Conservation (phyloP, 148 eudicot genomes). For the Dianthus caryophyllus region DNA sequence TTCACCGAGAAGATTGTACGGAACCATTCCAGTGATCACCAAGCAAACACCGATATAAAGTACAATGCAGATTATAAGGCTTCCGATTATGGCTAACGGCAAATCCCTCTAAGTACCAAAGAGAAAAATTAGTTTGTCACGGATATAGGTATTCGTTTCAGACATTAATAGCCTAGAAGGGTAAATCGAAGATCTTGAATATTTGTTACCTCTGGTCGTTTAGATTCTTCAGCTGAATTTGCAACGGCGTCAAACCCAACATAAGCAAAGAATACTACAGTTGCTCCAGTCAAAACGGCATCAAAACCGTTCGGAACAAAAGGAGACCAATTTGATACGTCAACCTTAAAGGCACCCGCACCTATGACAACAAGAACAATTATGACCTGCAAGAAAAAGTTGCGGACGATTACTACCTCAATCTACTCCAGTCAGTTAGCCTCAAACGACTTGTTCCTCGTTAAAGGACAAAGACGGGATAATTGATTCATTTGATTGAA, state of each 20-base stretch:
- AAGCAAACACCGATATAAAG: slow-evolving; percentile 87
- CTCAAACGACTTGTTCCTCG: too few species aligned
- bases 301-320: slow-evolving; percentile 79
- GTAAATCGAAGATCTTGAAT: background rate
- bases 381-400: slow-evolving; percentile 55
- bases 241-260: slow-evolving; percentile 99
- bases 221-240: slow-evolving; percentile 97
- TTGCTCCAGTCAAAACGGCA: slow-evolving; percentile 86
- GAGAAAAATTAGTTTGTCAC: background rate
- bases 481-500: too few species aligned
- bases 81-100: slow-evolving; percentile 89
- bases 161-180: background rate
- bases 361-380: slow-evolving; percentile 75
- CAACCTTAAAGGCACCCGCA: slow-evolving; percentile 79
- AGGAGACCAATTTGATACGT: slow-evolving; percentile 90
- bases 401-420: background rate
- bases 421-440: too few species aligned
- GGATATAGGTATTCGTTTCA: background rate
- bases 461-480: too few species aligned
- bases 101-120: slow-evolving; percentile 62
- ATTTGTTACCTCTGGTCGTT: slow-evolving; percentile 68
- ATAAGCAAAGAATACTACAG: slow-evolving; percentile 93
- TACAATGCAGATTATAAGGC: slow-evolving; percentile 71
- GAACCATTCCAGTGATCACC: slow-evolving; percentile 97
- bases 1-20: slow-evolving; percentile 67